A percentile compares a stretch with the other conserved stretches of the same genome.
phyloP scores from a whole-genome alignment of 805 yeast species.

The Yamadazyma olivae region DNA sequence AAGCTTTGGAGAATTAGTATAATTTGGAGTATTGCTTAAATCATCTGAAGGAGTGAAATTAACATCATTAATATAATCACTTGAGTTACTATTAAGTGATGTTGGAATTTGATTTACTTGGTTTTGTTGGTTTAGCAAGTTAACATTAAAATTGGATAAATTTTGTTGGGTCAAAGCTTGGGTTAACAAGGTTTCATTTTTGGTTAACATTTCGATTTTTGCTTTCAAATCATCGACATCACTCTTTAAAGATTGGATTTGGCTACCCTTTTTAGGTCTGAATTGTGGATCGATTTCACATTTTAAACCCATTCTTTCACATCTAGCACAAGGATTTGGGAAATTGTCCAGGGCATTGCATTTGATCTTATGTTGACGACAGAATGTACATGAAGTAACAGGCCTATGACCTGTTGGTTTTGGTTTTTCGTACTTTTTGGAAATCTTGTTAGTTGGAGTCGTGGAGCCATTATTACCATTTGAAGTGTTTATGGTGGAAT shows the following conservation, averaged over 20 bases:
- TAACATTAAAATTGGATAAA: slow-evolving; percentile 6
- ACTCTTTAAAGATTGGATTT: slow-evolving; percentile 75
- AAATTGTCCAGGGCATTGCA: slow-evolving; percentile 85
- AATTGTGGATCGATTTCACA: slow-evolving; percentile 92
- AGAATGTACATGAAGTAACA: slow-evolving; percentile 89
- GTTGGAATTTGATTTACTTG: neutral
- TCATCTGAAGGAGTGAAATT: slow-evolving; percentile 6
- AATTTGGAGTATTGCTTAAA: slow-evolving; percentile 1
- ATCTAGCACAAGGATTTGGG: slow-evolving; percentile 80
- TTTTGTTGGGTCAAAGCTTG: slow-evolving; percentile 54
- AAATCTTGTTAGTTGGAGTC: neutral
- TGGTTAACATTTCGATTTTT: slow-evolving; percentile 60
- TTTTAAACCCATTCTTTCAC: slow-evolving; percentile 71
- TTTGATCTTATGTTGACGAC: slow-evolving; percentile 90
- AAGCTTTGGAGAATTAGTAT: slow-evolving; percentile 5
- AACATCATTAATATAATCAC: slow-evolving; percentile 6
- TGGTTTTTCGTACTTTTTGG: slow-evolving; percentile 7
- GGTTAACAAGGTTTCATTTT: slow-evolving; percentile 66
- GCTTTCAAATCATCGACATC: slow-evolving; percentile 80
- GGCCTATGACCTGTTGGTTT: slow-evolving; percentile 60
- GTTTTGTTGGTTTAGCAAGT: neutral
- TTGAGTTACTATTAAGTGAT: neutral
- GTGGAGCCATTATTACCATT: neutral
- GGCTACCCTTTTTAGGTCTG: slow-evolving; percentile 89
- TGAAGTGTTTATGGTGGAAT: neutral